Conservation (phyloP, 768 basidiomycete genomes). For the Tephrocybe rancida region DNA sequence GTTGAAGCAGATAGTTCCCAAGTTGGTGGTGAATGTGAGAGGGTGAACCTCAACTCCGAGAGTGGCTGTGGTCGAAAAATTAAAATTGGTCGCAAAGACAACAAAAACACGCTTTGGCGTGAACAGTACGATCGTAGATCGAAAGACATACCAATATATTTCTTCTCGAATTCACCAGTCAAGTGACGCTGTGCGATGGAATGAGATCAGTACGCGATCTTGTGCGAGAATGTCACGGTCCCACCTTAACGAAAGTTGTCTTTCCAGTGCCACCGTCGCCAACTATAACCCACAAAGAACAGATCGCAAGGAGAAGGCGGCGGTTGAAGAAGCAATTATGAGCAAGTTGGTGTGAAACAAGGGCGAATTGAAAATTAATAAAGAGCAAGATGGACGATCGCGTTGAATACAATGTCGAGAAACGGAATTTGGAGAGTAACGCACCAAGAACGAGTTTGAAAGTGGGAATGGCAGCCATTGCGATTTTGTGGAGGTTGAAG, state of each 20-base stretch:
- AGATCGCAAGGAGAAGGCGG: conserved; percentile 16
- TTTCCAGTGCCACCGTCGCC: conserved; percentile 98
- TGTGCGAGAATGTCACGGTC: conserved; percentile 23
- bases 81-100: conserved; percentile 16
- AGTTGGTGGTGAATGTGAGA: conserved; percentile 95
- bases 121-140: conserved; percentile 16
- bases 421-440: conserved; percentile 26
- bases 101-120: conserved; percentile 17
- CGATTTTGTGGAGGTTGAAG: conserved; percentile 12
- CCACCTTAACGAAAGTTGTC: conserved; percentile 97
- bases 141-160: conserved; percentile 86
- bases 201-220: conserved; percentile 63
- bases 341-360: conserved; percentile 18
- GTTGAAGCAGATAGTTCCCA: conserved; percentile 98
- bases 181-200: conserved; percentile 76
- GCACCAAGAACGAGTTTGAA: conserved; percentile 99
- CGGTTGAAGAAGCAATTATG: conserved; percentile 4
- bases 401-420: conserved; percentile 24
- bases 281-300: conserved; percentile 49
- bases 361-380: conserved; percentile 54
- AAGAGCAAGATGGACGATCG: conserved; percentile 35
- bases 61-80: conserved; percentile 64
- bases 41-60: conserved; percentile 99
- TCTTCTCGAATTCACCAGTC: conserved; percentile 99
- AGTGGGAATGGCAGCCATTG: conserved; percentile 64